These are phyloP conservation scores for Bruguiera parviflora DNA, from an alignment of 345 rosid species.

Conservation along the genomic window DNA sequence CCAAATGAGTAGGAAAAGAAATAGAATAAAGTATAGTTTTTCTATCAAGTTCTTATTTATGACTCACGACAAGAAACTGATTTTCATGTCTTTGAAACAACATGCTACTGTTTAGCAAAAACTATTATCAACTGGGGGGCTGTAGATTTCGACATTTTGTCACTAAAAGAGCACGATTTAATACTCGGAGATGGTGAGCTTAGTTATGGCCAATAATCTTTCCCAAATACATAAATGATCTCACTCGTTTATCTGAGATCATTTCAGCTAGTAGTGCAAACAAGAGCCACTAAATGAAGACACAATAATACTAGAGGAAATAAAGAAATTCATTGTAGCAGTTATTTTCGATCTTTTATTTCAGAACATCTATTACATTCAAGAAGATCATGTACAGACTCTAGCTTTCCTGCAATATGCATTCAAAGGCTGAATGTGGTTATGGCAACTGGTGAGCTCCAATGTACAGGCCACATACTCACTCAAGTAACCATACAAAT, in stretches of 20 bases:
- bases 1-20: no score
- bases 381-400: neutral
- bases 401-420: constrained; percentile 7
- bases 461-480: constrained; percentile 35
- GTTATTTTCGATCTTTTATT: no score
- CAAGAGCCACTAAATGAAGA: neutral
- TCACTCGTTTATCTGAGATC: neutral
- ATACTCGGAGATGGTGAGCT: neutral
- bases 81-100: no score
- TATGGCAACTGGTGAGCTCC: constrained; percentile 37
- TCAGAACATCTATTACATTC: neutral
- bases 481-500: constrained; percentile 37
- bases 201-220: no score
- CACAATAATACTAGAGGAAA: neutral
- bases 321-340: no score
- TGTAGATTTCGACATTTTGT: neutral
- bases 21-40: no score
- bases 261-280: neutral
- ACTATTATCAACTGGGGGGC: neutral
- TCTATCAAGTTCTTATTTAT: no score
- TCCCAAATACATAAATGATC: neutral
- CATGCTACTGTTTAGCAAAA: no score
- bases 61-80: no score
- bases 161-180: neutral
- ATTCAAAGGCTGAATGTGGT: neutral